These are phyloP conservation scores for Zasmidium citrigriseum DNA, from an alignment of 2,329 filamentous ascomycete species.

Conservation along the genomic window DNA sequence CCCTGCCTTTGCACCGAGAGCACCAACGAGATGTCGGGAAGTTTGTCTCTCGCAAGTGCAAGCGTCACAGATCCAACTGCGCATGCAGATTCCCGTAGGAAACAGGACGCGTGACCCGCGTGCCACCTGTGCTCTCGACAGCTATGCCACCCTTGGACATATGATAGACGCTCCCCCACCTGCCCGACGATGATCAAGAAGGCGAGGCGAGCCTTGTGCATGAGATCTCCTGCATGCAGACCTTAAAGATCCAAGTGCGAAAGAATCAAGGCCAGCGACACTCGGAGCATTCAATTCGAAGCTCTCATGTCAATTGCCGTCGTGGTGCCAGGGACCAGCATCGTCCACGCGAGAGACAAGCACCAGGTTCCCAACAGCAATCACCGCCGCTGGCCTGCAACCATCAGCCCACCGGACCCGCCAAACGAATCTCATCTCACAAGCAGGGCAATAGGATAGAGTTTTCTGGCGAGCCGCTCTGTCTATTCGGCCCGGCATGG, in stretches of 20 bases:
- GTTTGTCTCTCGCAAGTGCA: neutral
- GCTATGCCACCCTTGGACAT: neutral
- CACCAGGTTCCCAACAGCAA: neutral
- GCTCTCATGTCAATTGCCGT: neutral
- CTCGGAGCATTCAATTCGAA: no score
- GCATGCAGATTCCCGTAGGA: neutral
- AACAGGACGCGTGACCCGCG: neutral
- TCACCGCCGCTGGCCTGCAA: neutral
- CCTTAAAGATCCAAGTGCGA: neutral
- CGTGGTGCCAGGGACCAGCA: neutral
- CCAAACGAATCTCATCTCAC: no score
- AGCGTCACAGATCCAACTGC: neutral
- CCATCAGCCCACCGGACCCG: neutral
- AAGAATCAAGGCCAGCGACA: no score
- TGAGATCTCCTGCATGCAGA: neutral
- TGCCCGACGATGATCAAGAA: neutral
- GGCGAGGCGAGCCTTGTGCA: neutral
- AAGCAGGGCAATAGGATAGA: neutral
- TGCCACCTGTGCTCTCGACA: neutral
- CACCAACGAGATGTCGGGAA: neutral
- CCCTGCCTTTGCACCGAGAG: neutral
- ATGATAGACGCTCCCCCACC: neutral
- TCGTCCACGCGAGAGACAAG: neutral
- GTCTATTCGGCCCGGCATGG: neutral
- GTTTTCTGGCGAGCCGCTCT: neutral